Evolutionary conservation across 202 grass and related monocot species (phyloP).

Genomic region (Eragrostis tef): DNA sequence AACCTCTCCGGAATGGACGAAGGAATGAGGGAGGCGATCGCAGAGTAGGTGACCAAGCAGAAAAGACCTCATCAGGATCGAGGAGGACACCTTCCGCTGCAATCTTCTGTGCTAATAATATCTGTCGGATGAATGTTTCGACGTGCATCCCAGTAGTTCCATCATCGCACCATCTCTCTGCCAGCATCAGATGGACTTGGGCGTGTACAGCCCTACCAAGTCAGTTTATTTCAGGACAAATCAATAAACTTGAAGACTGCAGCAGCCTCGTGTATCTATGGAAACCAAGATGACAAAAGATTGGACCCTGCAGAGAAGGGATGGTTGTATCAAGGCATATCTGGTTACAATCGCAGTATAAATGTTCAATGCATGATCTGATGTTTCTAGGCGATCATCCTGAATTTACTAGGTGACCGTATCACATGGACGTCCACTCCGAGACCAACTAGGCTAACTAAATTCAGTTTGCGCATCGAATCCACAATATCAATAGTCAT

Average conservation of each 20-base stretch:
- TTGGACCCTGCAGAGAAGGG: background rate
- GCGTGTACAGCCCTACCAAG: too few relatives aligned
- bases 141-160: too few relatives aligned
- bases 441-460: slow-evolving; percentile 3
- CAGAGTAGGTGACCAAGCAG: too few relatives aligned
- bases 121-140: too few relatives aligned
- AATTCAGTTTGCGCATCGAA: background rate
- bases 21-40: too few relatives aligned
- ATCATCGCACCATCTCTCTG: too few relatives aligned
- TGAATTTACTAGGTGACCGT: background rate
- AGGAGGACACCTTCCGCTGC: too few relatives aligned
- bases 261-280: background rate
- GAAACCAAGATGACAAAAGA: background rate
- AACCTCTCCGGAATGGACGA: too few relatives aligned
- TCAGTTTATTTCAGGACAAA: background rate
- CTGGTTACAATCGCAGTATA: background rate
- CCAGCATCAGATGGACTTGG: too few relatives aligned
- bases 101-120: too few relatives aligned
- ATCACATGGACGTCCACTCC: background rate
- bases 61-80: too few relatives aligned
- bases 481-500: background rate
- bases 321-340: background rate
- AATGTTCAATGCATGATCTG: background rate
- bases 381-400: background rate
- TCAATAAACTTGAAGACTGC: background rate